Base-by-base conservation (phyloP, 306 rosid species). In the Albizia julibrissin region DNA sequence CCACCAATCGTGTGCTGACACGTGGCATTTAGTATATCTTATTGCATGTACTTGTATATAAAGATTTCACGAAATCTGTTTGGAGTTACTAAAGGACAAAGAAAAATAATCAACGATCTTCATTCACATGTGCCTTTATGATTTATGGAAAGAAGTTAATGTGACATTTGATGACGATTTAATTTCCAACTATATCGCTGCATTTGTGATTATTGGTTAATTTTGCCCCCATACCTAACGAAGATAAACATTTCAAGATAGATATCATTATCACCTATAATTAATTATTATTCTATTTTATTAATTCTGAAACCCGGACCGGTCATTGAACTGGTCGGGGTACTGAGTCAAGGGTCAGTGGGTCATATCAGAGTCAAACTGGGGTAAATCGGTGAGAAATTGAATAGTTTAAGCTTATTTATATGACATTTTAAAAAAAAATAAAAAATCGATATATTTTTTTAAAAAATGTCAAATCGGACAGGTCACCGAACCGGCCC, bases 111-210 rank as follows among this genome's bases (percentile, higher is more conserved):
- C 33, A 66, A 6, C n/a, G 42, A 44, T 40, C 40, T 19, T 44
- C 42, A 85, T 72, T 49, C 65, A 69, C 65, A 21, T 42, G 61
- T 77, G 83, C 69, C 80, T 29, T 49, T 71, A 80, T 78, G 52
- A 65, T 77, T 31, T 12, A 43, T 44, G 12, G 33, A 46, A 47
- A 70, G 49, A 75, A 80, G 50, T 76, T 47, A 78, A 85, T 72
- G 74, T 67, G 80, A 66, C 77, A 37, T 72, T 52, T 14, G 67
- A 78, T 43, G 24, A 50, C 8, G 74, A 81, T 37, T 40, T 43
- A 42, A 70, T 44, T 78, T 34, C 69, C 79, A 49, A 80, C 69
- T 40, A 59, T 65, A 43, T 22, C 69, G 59, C 83, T 43, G 31
- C 22, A 72, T 33, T 39, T 71, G 62, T 71, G 61, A 74, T 61